These are phyloP conservation scores for Haplographium delicatum DNA, from an alignment of 495 filamentous ascomycete genomes.

Conservation along the genomic window DNA sequence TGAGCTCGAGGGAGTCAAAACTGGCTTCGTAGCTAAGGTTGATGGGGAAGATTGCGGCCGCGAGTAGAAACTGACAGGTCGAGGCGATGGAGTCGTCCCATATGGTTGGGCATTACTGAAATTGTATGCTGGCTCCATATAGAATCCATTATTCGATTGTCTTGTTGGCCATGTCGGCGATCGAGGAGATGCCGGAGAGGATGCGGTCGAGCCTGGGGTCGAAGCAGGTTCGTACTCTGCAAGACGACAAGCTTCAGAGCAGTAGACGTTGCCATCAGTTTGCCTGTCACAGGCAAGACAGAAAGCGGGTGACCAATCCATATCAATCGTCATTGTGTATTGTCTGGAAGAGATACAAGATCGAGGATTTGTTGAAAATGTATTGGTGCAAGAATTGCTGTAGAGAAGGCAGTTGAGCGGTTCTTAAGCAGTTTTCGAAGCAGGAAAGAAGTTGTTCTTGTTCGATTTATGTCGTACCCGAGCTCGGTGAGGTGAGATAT, in stretches of 20 bases:
- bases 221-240: conserved; percentile 73
- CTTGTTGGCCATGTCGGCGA: conserved; percentile 39
- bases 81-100: conserved; percentile 36
- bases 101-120: conserved; percentile 49
- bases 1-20: conserved; percentile 74
- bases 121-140: conserved; percentile 66
- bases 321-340: conserved; percentile 55
- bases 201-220: conserved; percentile 47
- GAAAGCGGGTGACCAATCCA: conserved; percentile 87
- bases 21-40: conserved; percentile 23
- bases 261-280: conserved; percentile 74
- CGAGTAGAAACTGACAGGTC: conserved; percentile 33
- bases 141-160: conserved; percentile 47
- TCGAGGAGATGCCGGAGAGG: conserved; percentile 42
- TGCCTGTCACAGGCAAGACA: conserved; percentile 93
- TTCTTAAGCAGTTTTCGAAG: conserved; percentile 6
- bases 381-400: neutral
- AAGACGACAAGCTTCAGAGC: conserved; percentile 87
- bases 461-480: conserved; percentile 10
- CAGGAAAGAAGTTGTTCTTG: neutral
- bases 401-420: neutral
- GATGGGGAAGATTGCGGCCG: conserved; percentile 24
- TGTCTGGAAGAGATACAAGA: neutral
- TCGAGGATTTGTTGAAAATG: neutral
- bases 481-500: conserved; percentile 14